Base-by-base conservation (phyloP, 1,139 yeast genomes). In the Debaryomyces singareniensis region DNA sequence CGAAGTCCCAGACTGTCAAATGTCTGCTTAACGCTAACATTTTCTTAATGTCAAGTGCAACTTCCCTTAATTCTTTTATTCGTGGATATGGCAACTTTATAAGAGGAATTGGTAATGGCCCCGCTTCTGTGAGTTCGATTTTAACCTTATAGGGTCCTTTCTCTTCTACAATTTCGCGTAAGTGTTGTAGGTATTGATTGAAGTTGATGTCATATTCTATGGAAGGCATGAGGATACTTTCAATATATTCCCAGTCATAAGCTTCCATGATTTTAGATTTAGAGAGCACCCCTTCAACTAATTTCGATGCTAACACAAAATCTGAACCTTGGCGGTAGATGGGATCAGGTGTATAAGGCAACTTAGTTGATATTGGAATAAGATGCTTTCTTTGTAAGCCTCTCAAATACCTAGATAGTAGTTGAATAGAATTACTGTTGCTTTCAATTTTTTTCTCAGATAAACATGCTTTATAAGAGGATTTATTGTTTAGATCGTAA, bases 111-210 rank as follows among this genome's bases (percentile, higher is more conserved):
- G 49, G 39, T 15, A 49, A 39, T 2, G 57, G 48, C 0, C 69
- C 72, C 0, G 71, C 58, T 22, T 44, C 40, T 2, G 63, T 58
- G 14, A 37, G 31, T 12, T 50, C 36, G 4, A 64, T 47, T 27
- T 48, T 52, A 7, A 65, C 68, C 28, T 50, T 47, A 27, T 38
- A 54, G 0, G 73, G 72, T 1, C 73, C 73, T 31, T 52, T 56
- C 11, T 50, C 48, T 28, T 54, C 51, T 10, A 64, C 51, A 0
- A 46, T 45, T 1, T 34, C 15, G 13, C 39, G 35, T 7, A 53
- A 34, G 12, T 40, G 30, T 3, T 46, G 41, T 15, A 64, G 36
- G 26, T 45, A 47, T 27, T 58, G 55, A 23, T 41, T 34, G 29
- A 46, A 42, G 37, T 66, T 66, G 28, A 65, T 48, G 28, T 55